Evolutionary conservation across 2,329 filamentous ascomycete species (phyloP).

Genomic region (Helotiales sp.): DNA sequence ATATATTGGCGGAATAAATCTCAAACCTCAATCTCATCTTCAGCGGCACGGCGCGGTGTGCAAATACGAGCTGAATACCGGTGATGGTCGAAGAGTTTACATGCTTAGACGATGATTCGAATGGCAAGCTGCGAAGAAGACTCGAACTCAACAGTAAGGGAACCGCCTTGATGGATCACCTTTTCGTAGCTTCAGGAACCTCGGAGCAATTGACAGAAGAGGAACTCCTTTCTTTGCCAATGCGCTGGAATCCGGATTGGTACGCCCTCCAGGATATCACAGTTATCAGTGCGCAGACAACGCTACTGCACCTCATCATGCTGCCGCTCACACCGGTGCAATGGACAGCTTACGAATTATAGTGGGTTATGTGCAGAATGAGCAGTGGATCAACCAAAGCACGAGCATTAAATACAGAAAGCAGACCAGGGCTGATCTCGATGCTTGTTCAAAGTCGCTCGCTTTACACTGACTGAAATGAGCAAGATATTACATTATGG

Average conservation of each 20-base stretch:
- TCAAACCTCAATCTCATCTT: constrained; percentile 15
- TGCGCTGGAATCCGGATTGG: constrained; percentile 24
- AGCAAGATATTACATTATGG: not conserved
- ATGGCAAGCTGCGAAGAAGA: too few relatives aligned
- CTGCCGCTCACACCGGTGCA: constrained; percentile 32
- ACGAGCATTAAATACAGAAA: constrained; percentile 4
- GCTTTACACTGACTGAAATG: not conserved
- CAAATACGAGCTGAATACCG: constrained; percentile 10
- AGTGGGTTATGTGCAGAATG: constrained; percentile 6
- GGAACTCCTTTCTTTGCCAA: constrained; percentile 3
- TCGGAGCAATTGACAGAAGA: not conserved
- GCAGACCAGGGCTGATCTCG: constrained; percentile 1
- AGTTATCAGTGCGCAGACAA: constrained; percentile 26
- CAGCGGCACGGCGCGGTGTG: constrained; percentile 26
- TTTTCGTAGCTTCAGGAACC: not conserved
- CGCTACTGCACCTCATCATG: constrained; percentile 37
- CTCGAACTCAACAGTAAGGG: not conserved
- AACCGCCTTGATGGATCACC: not conserved
- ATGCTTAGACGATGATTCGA: too few relatives aligned
- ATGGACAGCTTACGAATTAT: constrained; percentile 23
- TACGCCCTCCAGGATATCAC: constrained; percentile 20
- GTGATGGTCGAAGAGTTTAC: not conserved
- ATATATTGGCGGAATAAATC: constrained; percentile 21
- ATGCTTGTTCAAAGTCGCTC: not conserved
- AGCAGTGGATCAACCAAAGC: constrained; percentile 4